Evolutionary conservation across 2,329 filamentous ascomycete genomes (phyloP).

Genomic region (Epichloe brachyelytri): DNA sequence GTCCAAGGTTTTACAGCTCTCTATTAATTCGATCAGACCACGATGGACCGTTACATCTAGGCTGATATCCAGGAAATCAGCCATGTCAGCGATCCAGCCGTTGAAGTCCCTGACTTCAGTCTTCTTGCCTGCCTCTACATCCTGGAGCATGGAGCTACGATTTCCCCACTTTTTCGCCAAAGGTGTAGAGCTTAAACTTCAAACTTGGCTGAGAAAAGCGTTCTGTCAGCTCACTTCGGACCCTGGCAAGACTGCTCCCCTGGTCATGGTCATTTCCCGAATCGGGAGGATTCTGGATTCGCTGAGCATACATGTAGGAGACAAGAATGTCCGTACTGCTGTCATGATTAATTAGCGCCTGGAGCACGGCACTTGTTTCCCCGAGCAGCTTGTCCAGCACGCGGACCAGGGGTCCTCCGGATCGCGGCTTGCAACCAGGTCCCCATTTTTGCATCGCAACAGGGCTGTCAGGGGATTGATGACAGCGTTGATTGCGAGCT

Average conservation of each 20-base stretch:
- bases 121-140: constrained; percentile 34
- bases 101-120: constrained; percentile 49
- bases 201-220: constrained; percentile 32
- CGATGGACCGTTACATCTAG: constrained; percentile 26
- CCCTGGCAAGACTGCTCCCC: background rate
- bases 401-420: constrained; percentile 31
- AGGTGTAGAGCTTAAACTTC: constrained; percentile 30
- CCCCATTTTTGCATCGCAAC: constrained; percentile 66
- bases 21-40: constrained; percentile 30
- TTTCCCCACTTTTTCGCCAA: constrained; percentile 37
- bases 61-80: constrained; percentile 21
- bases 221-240: constrained; percentile 2
- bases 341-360: constrained; percentile 50
- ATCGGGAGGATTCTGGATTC: background rate
- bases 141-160: constrained; percentile 50
- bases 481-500: constrained; percentile 66
- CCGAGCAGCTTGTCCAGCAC: constrained; percentile 56
- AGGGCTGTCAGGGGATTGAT: constrained; percentile 80
- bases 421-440: constrained; percentile 37
- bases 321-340: constrained; percentile 26
- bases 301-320: background rate
- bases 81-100: constrained; percentile 41
- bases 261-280: background rate
- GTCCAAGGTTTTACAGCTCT: constrained; percentile 19
- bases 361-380: constrained; percentile 66